Conservation (phyloP, 106 monocot species). For the Dactylorhiza incarnata region DNA sequence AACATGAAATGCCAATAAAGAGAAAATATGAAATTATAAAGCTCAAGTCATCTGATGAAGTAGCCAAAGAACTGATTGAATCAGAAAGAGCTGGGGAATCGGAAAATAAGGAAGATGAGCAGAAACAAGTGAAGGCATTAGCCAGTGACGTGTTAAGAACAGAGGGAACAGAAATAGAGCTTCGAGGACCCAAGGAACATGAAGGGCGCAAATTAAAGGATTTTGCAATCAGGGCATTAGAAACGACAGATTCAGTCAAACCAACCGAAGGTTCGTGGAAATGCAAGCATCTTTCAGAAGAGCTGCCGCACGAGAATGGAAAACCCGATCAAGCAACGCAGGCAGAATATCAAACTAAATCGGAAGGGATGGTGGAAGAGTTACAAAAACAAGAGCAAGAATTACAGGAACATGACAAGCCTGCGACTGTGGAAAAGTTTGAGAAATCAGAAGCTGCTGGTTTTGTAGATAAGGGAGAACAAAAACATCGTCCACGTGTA, state of each 20-base stretch:
- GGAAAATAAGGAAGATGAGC: background rate
- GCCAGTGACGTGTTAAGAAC: background rate
- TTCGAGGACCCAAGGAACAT: background rate
- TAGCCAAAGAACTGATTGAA: background rate
- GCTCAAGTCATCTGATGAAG: background rate
- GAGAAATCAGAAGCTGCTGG: constrained; percentile 1
- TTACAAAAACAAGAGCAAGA: background rate
- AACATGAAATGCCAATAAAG: background rate
- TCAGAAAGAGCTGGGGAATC: background rate
- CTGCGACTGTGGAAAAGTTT: background rate
- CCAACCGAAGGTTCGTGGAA: background rate
- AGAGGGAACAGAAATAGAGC: background rate
- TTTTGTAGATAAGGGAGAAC: background rate
- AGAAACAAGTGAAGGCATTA: background rate
- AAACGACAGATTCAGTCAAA: background rate
- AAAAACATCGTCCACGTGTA: background rate
- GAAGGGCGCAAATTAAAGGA: background rate
- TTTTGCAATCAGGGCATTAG: no score
- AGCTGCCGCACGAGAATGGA: background rate
- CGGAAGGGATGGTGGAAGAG: background rate
- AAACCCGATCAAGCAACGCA: background rate
- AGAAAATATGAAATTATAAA: background rate
- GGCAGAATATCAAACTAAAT: background rate
- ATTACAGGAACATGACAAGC: background rate
- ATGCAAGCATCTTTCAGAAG: background rate